phyloP scores from a whole-genome alignment of 2,329 filamentous ascomycete species.

The Beauveria brongniartii region DNA sequence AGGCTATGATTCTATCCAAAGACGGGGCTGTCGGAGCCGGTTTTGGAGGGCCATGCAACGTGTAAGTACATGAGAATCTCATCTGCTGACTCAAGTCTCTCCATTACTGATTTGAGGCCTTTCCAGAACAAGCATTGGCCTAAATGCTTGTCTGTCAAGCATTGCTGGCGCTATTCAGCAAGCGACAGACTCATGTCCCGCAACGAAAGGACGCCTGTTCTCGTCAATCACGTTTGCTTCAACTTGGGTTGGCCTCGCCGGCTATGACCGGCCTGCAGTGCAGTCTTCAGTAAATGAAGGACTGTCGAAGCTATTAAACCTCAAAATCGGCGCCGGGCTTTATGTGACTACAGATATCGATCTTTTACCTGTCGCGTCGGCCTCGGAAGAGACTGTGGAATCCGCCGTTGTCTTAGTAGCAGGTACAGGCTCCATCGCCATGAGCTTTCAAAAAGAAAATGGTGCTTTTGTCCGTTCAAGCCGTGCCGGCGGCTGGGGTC shows the following conservation, averaged over 20 bases:
- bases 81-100: not conserved
- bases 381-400: conserved; percentile 11
- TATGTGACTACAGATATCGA: conserved; percentile 32
- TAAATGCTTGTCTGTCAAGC: conserved; percentile 20
- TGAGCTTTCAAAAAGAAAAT: conserved; percentile 24
- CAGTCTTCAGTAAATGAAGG: conserved; percentile 19
- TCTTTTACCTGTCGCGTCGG: conserved; percentile 24
- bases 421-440: conserved; percentile 35
- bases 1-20: conserved; percentile 25
- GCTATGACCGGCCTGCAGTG: conserved; percentile 28
- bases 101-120: not conserved
- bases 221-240: conserved; percentile 17
- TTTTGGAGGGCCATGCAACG: conserved; percentile 29
- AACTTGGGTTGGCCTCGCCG: conserved; percentile 32
- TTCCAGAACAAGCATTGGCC: conserved; percentile 18
- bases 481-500: conserved; percentile 36
- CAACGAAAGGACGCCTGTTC: conserved; percentile 11
- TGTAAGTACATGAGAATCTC: conserved; percentile 21
- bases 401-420: conserved; percentile 30
- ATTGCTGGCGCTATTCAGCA: conserved; percentile 20
- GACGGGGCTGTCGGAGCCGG: conserved; percentile 21
- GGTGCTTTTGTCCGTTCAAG: conserved; percentile 19
- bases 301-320: conserved; percentile 21
- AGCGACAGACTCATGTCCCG: conserved; percentile 16
- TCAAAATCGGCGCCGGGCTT: conserved; percentile 17